Conservation (phyloP, 2,329 filamentous ascomycete genomes). For the Dactylellina haptotyla region DNA sequence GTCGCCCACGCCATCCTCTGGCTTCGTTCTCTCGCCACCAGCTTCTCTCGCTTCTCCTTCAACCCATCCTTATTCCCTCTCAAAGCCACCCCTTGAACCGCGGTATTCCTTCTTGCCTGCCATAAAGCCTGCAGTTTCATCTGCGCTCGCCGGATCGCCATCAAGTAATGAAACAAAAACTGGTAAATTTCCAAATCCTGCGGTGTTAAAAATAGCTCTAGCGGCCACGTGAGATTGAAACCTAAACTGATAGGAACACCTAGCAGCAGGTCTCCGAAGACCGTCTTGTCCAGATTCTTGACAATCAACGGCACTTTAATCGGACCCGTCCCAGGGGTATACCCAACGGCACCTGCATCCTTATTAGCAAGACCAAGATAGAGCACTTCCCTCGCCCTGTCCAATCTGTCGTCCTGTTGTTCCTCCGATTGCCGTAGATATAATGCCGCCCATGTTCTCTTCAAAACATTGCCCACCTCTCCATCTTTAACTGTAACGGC, state of each 20-base stretch:
- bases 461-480: conserved; percentile 80
- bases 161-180: conserved; percentile 84
- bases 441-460: conserved; percentile 80
- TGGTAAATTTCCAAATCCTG: conserved; percentile 83
- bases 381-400: conserved; percentile 81
- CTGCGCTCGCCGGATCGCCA: conserved; percentile 85
- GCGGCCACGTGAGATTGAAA: conserved; percentile 77
- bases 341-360: conserved; percentile 21
- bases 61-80: conserved; percentile 71
- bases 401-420: conserved; percentile 75
- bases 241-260: conserved; percentile 77
- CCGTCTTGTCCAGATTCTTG: conserved; percentile 61
- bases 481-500: conserved; percentile 77
- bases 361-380: conserved; percentile 71
- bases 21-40: conserved; percentile 70
- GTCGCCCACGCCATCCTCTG: conserved; percentile 92
- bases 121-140: conserved; percentile 85
- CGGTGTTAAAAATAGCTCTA: conserved; percentile 85
- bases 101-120: conserved; percentile 79
- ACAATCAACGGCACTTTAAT: conserved; percentile 59
- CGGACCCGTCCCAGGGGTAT: conserved; percentile 56
- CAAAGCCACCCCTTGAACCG: conserved; percentile 71
- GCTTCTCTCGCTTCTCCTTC: conserved; percentile 71
- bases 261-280: conserved; percentile 82
- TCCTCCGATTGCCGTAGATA: conserved; percentile 82